A percentile compares a stretch with the other conserved stretches of the same genome.
phyloP scores from a whole-genome alignment of 495 filamentous ascomycete genomes.

The Amniculicola lignicola region DNA sequence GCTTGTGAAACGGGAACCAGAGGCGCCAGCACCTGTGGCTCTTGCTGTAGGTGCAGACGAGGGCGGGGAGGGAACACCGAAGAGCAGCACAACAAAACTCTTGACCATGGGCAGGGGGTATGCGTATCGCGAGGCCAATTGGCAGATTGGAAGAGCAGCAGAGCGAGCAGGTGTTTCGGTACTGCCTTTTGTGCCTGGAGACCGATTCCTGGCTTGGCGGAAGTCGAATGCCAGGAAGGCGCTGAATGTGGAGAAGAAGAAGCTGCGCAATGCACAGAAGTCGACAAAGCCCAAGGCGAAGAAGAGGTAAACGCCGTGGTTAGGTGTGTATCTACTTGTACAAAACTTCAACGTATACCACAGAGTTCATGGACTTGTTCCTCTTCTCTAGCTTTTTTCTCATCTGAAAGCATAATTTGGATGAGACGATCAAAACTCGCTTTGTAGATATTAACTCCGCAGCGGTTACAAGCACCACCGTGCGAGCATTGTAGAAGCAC shows the following conservation, averaged over 20 bases:
- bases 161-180: constrained; percentile 58
- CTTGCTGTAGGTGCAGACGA: constrained; percentile 16
- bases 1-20: constrained; percentile 38
- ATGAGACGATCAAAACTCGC: too few relatives aligned
- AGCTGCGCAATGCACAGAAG: constrained; percentile 53
- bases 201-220: constrained; percentile 64
- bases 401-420: too few relatives aligned
- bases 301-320: constrained; percentile 14
- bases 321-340: constrained; percentile 10
- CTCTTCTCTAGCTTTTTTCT: too few relatives aligned
- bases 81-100: not conserved
- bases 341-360: not conserved
- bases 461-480: too few relatives aligned
- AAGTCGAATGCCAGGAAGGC: constrained; percentile 49
- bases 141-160: constrained; percentile 70
- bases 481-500: too few relatives aligned
- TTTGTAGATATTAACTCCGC: too few relatives aligned
- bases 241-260: constrained; percentile 56
- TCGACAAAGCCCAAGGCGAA: constrained; percentile 1
- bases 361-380: too few relatives aligned
- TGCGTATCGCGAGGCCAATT: constrained; percentile 69
- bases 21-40: constrained; percentile 4
- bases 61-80: not conserved
- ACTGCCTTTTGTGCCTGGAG: constrained; percentile 51
- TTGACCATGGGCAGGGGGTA: constrained; percentile 21